Evolutionary conservation across 2,329 filamentous ascomycete species (phyloP), one percentile per base, ranked within the genome.

Genomic region (Pestalotiopsis fici): DNA sequence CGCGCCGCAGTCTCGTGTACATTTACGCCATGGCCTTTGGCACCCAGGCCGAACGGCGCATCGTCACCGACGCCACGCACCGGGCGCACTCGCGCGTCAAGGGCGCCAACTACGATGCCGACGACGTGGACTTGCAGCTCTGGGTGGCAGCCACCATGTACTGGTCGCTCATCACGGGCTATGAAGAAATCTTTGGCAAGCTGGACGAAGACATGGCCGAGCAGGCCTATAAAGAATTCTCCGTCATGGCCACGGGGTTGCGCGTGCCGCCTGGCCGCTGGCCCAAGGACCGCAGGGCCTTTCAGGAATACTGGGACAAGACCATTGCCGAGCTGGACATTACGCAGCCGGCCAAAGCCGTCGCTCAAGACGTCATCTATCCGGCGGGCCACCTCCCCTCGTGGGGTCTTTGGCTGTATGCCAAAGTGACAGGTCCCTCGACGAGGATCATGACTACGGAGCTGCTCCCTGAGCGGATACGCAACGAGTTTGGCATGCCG

Each of bases 11-110:
- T 59, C n/a, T 66, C 6, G 47, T 63, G 5, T 66, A 66, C 59
- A 66, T 71, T 59, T 70, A 70, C 59, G 65, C 39, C 23, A 70
- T 70, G 69, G 59, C 66, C 27, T 70, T 70, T 28, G 69, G 69
- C 47, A 66, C 67, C 11, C 59, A 28, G 13, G 59, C 47, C 6
- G 65, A 71, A 54, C 68, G 65, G 27, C 47, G 60, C 18, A 39
- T 23, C 23, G 54, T 70, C 25, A 66, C 62, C 23, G 59, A 63
- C 61, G 68, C 67, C n/a, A 69, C 69, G 37, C 63, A 66, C 65
- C 61, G 39, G 31, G 66, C 66, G 21, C 69, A 70, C 63, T 47
- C 60, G 39, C 59, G 47, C 35, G 67, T 70, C 21, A 70, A 67
- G 39, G 69, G 63, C 37, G 39, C 56, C 4, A 39, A 47, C 54